These are phyloP conservation scores for Epichloe gansuensis DNA, from an alignment of 2,329 filamentous ascomycete genomes.

Conservation along the genomic window DNA sequence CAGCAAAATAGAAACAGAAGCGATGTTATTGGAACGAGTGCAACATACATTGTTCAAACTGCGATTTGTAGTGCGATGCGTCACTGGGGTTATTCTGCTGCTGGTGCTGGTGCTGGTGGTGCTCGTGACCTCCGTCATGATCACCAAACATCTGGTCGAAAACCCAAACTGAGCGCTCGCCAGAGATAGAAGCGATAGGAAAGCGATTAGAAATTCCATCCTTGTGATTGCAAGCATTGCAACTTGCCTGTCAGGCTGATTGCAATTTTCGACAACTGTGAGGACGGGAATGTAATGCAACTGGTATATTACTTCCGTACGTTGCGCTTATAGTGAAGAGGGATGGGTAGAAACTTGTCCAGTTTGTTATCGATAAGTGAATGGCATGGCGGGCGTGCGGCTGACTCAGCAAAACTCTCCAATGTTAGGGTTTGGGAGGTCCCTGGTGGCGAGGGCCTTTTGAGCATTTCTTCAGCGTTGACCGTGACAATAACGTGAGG, in stretches of 20 bases:
- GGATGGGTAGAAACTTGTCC: not conserved
- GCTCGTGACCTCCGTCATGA: constrained; percentile 29
- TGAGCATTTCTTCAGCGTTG: not conserved
- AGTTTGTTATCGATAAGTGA: constrained; percentile 1
- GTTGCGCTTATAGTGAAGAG: too few relatives aligned
- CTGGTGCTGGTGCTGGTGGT: constrained; percentile 36
- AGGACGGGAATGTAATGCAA: too few relatives aligned
- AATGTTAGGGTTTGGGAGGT: not conserved
- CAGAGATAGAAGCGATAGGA: constrained; percentile 48
- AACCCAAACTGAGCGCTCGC: constrained; percentile 77
- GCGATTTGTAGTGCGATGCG: constrained; percentile 62
- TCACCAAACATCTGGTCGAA: constrained; percentile 95
- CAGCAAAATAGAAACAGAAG: not conserved
- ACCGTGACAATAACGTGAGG: not conserved
- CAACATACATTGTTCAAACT: constrained; percentile 52
- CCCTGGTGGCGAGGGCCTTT: not conserved
- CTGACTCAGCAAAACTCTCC: constrained; percentile 6
- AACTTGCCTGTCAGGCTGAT: not conserved
- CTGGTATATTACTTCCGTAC: too few relatives aligned
- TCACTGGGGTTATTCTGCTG: constrained; percentile 74
- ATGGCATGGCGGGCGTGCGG: not conserved
- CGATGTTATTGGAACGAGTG: too few relatives aligned
- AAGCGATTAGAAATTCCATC: constrained; percentile 25
- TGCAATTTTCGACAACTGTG: too few relatives aligned
- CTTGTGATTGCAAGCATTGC: constrained; percentile 5